Evolutionary conservation across 129 eudicot species (phyloP), one percentile per base, ranked within the genome.

Genomic region (Artemisia annua): DNA sequence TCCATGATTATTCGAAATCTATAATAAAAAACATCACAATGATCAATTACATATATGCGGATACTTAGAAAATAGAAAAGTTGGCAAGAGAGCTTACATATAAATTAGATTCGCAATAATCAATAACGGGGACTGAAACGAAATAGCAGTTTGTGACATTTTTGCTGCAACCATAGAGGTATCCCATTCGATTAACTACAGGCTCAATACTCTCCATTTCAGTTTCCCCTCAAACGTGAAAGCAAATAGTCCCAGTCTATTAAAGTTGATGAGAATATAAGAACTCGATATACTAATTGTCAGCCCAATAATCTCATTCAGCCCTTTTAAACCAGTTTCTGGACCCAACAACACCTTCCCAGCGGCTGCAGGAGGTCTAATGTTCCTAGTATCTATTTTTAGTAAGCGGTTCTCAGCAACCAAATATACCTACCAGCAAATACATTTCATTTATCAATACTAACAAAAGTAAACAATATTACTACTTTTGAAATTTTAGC

Each of bases 1-100:
- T 67, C 99, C 99, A 66, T 86, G 73, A 75, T 84, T 90, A 78
- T 86, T 95, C n/a, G 79, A 76, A 2, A 95, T 69, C 99, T 95
- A 54, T 39, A 35, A 20, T 20, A 20, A 20, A 20, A 60, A 60
- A 44, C 13, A 53, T 69, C 26, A 49, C 13, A 12, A 77, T 24
- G 26, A 24, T 24, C 26, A 24, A 24, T 24, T 24, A 24, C 26
- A 1, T 24, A 24, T 24, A 24, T 24, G 26, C 2, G 26, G 26
- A 24, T 24, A 24, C 26, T 24, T 24, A 24, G 26, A 64, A 26
- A 28, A 8, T 17, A 26, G 52, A 35, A 20, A 32, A 46, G 20
- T 9, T 53, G 49, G 60, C 24, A 67, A 43, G 17, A 50, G 55
- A 76, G 14, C 97, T 78, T 78, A 95, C 99, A 74, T 90, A 95